Conservation (phyloP, 192 early-diverging fungal genomes). For the Rhizoclosmatium globosum region DNA sequence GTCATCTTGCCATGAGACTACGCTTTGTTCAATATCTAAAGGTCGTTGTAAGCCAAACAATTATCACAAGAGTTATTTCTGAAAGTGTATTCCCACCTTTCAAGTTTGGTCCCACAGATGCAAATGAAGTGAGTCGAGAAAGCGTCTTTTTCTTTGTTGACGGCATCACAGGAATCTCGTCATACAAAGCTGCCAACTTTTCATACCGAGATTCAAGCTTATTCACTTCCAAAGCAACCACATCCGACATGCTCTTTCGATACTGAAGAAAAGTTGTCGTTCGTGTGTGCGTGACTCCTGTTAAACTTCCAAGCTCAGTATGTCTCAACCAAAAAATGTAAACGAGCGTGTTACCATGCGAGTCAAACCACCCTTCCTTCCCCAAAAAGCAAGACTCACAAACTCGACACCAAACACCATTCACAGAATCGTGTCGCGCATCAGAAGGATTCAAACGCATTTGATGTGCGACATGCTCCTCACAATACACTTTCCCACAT, state of each 20-base stretch:
- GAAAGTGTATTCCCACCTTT: too few species aligned
- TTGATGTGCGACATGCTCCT: constrained; percentile 54
- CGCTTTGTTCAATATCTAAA: constrained; percentile 49
- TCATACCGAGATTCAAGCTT: constrained; percentile 63
- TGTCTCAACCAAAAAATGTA: neutral
- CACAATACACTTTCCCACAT: constrained; percentile 59
- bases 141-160: neutral
- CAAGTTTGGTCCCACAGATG: neutral
- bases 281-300: constrained; percentile 53
- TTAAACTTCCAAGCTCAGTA: neutral
- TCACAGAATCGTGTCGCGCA: constrained; percentile 52
- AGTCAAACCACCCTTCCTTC: constrained; percentile 48
- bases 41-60: too few species aligned
- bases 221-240: constrained; percentile 53
- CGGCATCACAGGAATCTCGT: constrained; percentile 6
- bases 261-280: constrained; percentile 50
- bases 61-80: too few species aligned
- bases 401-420: constrained; percentile 57
- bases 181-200: constrained; percentile 39
- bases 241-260: constrained; percentile 44
- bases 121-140: neutral
- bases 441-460: constrained; percentile 47
- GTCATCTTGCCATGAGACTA: constrained; percentile 62
- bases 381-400: constrained; percentile 53
- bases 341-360: constrained; percentile 33